Percentiles rank a stretch among this genome's conserved stretches.
Evolutionary conservation across 768 basidiomycete genomes (phyloP).

Genomic region (Tulasnella sp.): DNA sequence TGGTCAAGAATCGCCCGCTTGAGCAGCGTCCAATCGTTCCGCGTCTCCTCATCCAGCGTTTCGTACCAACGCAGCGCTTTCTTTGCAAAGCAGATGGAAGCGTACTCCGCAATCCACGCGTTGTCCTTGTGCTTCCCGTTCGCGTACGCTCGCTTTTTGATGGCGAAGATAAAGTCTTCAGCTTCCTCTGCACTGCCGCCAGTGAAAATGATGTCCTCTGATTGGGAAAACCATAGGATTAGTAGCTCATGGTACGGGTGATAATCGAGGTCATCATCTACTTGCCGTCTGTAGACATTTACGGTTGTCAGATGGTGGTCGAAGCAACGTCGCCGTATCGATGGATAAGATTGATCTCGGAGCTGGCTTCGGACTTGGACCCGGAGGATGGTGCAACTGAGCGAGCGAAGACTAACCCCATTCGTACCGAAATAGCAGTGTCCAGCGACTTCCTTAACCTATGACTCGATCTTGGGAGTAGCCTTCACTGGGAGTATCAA

Average conservation of each 20-base stretch:
- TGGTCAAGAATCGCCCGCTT: neutral
- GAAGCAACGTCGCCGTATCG: no score
- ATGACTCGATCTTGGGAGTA: no score
- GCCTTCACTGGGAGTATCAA: no score
- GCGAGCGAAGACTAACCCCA: no score
- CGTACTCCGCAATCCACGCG: neutral
- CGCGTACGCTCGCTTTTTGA: neutral
- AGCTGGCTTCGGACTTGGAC: neutral
- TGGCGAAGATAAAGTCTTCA: neutral
- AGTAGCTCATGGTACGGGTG: no score
- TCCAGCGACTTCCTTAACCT: no score
- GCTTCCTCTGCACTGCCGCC: neutral
- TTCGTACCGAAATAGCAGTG: no score
- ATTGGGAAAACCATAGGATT: no score
- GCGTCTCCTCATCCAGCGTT: neutral
- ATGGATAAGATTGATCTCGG: neutral
- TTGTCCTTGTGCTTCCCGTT: neutral
- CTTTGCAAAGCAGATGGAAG: neutral
- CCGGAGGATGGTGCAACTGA: no score
- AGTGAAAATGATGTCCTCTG: neutral
- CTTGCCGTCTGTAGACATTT: neutral
- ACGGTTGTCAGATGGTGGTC: neutral
- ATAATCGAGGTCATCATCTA: neutral
- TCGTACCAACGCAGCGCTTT: neutral
- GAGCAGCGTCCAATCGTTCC: neutral